Conservation (phyloP, 2,329 filamentous ascomycete species). For the Pseudofabraea citricarpa region DNA sequence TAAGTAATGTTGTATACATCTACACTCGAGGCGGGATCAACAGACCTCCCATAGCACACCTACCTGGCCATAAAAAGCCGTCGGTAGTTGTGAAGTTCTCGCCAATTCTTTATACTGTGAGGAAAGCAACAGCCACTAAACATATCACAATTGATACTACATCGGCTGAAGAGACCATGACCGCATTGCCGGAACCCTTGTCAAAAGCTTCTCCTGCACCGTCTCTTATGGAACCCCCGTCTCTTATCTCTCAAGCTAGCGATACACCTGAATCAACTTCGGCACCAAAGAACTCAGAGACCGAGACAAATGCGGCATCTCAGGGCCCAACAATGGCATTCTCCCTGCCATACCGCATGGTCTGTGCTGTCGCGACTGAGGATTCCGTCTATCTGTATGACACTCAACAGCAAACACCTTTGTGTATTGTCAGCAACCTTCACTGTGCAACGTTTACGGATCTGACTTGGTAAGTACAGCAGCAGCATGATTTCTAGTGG, state of each 20-base stretch:
- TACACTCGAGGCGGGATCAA: conserved; percentile 96
- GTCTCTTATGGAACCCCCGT: conserved; percentile 80
- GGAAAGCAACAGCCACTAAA: conserved; percentile 68
- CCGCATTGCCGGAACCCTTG: conserved; percentile 76
- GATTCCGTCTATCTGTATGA: conserved; percentile 94
- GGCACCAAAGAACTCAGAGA: conserved; percentile 36
- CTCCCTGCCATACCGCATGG: conserved; percentile 82
- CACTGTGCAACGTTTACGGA: conserved; percentile 98
- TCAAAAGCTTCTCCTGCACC: conserved; percentile 44
- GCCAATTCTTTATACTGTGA: conserved; percentile 78
- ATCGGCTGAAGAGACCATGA: conserved; percentile 77
- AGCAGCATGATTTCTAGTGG: no score
- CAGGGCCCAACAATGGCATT: conserved; percentile 69
- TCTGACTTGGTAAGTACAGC: conserved; percentile 81
- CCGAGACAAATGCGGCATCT: conserved; percentile 43
- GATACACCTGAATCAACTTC: conserved; percentile 49
- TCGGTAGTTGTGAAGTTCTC: conserved; percentile 95
- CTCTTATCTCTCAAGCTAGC: conserved; percentile 43
- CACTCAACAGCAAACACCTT: conserved; percentile 89
- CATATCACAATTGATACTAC: conserved; percentile 95
- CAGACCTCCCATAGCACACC: conserved; percentile 89
- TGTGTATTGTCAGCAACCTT: conserved; percentile 93
- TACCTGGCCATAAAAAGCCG: conserved; percentile 96
- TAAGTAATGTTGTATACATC: conserved; percentile 97
- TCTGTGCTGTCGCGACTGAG: conserved; percentile 96